Base-by-base conservation (phyloP, 2,329 filamentous ascomycete species). In the Alternaria hordeiaustralica region DNA sequence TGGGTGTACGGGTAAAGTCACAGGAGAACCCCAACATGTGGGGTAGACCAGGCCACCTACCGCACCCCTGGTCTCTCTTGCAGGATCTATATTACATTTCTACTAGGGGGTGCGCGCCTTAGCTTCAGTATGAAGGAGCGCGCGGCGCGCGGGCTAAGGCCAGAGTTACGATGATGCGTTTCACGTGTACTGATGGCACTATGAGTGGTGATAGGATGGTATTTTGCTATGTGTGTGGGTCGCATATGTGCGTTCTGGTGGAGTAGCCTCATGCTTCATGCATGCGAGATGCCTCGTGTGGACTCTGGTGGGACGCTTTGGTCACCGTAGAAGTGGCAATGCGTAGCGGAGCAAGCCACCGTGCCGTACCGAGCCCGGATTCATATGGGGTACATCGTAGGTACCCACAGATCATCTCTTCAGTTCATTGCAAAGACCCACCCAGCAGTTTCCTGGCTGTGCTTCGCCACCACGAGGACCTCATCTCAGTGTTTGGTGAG, bases 281-380 rank as follows among this genome's bases (percentile, higher is more conserved):
- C 36, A 41, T 41, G 36, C n/a, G n/a, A 41, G 49, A 25, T 36
- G 49, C 30, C 49, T 53, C 49, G 21, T 21, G 30, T 21, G 21
- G 49, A 6, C 49, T 41, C 23, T 2, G n/a, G 30, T 41, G 23
- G 13, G 13, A 53, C 21, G 49, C 36, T 20, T 21, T 30, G 18
- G 20, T 51, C 28, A 41, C 36, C 13, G 13, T 36, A 6, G 26
- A 28, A 43, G 26, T 59, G 50, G 55, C 43, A 20, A 50, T 55
- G 23, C 36, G 33, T 49, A 58, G 53, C 58, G 58, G 57, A 36
- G 58, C 33, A 47, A 63, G 47, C 50, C 49, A 65, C 53, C 56
- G 54, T 54, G 23, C 64, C 64, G 64, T 67, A 65, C 53, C 64
- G 64, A 57, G 54, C 23, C 53, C 23, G 41, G 47, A 28, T 28